A percentile compares a stretch with the other conserved stretches of the same genome.
Evolutionary conservation across 352 stramenopile species (phyloP).

Genomic region (Lagenidium sp.): DNA sequence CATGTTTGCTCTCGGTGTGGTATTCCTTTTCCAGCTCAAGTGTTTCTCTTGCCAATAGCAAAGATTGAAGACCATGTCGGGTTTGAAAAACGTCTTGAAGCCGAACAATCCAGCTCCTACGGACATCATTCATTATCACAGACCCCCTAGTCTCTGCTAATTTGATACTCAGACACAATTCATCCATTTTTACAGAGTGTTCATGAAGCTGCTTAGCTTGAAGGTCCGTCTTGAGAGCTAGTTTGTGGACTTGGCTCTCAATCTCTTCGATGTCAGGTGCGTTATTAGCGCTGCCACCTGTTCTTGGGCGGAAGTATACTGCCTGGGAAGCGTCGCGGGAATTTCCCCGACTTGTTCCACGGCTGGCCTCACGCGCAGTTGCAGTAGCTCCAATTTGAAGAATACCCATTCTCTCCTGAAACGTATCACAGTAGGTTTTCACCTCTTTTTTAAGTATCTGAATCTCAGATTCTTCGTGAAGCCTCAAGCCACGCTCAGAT

Average conservation of each 20-base stretch:
- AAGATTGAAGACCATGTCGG: no score
- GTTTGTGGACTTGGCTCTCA: conserved; percentile 12
- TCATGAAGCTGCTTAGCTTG: conserved; percentile 13
- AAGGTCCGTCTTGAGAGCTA: conserved; percentile 16
- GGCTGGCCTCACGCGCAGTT: conserved; percentile 8
- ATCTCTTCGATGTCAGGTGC: conserved; percentile 5
- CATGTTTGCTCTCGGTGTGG: no score
- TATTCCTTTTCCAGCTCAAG: no score
- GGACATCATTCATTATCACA: conserved; percentile 29
- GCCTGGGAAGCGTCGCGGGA: no score
- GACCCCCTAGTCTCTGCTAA: conserved; percentile 20
- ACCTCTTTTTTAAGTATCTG: conserved; percentile 7
- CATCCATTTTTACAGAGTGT: conserved; percentile 19
- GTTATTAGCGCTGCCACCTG: no score
- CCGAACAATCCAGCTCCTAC: conserved; percentile 19
- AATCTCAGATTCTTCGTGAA: conserved; percentile 23
- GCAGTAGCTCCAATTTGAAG: conserved; percentile 5
- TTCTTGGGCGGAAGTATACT: no score
- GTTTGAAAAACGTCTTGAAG: conserved; percentile 20
- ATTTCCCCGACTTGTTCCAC: conserved; percentile 7
- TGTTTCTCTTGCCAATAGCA: no score
- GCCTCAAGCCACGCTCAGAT: conserved; percentile 11
- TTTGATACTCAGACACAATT: conserved; percentile 16
- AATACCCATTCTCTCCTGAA: conserved; percentile 3
- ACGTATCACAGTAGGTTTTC: background rate